Conservation (phyloP, 768 basidiomycete genomes). For the Suillus cothurnatus region DNA sequence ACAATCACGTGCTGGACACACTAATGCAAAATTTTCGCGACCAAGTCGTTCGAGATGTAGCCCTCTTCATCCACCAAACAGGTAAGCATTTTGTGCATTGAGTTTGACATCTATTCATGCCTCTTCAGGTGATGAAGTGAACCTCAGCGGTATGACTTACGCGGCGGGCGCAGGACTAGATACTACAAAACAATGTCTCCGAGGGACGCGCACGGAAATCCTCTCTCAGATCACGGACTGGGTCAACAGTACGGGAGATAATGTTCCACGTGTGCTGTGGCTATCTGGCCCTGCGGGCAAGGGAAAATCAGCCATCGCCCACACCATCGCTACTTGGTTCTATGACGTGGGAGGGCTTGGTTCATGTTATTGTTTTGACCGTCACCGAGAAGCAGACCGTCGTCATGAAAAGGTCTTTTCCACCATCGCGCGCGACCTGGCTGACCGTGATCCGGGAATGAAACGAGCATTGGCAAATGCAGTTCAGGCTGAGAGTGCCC, state of each 20-base stretch:
- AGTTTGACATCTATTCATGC: neutral
- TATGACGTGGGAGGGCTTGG: conserved; percentile 16
- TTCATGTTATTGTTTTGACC: conserved; percentile 15
- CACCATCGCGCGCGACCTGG: conserved; percentile 24
- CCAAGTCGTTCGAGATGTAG: conserved; percentile 3
- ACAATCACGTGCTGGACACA: neutral
- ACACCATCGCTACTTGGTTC: conserved; percentile 13
- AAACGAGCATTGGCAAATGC: neutral
- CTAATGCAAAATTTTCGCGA: conserved; percentile 9
- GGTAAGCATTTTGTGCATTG: neutral
- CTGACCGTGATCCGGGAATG: neutral
- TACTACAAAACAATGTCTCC: too few relatives aligned
- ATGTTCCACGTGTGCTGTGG: too few relatives aligned
- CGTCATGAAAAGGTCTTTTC: conserved; percentile 15
- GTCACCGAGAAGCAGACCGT: conserved; percentile 5
- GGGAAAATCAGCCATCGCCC: conserved; percentile 1
- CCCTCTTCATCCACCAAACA: neutral
- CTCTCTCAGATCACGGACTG: too few relatives aligned
- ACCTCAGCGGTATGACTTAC: neutral
- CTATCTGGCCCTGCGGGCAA: too few relatives aligned
- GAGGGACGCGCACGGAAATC: too few relatives aligned
- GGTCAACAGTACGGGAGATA: too few relatives aligned
- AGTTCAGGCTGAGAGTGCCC: neutral
- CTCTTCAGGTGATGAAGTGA: neutral
- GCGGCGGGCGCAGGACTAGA: neutral